Base-by-base conservation (phyloP, 2,329 filamentous ascomycete genomes). In the Thelonectria blattea region DNA sequence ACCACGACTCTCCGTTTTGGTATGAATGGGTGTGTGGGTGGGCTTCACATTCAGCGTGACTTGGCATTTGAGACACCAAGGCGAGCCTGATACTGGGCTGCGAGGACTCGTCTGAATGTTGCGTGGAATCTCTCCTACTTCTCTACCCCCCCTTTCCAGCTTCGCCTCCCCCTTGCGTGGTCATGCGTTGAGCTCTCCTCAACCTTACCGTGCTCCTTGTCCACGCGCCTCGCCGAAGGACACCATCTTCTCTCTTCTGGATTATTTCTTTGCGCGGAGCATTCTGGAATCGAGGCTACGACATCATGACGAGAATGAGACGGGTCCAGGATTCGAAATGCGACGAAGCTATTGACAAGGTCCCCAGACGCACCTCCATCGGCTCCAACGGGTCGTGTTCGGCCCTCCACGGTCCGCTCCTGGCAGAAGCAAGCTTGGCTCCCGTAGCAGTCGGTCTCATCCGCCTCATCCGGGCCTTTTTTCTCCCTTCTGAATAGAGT, bases 41-140 rank as follows among this genome's bases (percentile, higher is more conserved):
- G 41, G 55, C 59, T 56, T 34, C 41, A 41, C 61, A 63, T 65
- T 69, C 66, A 76, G 69, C 75, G 75, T 77, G 75, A 77, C 75
- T 75, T 58, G 64, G 62, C 57, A 68, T 68, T 65, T 69, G 70
- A 77, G 75, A 77, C 75, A 77, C 71, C 70, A 71, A 71, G 71
- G 61, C 68, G 65, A 68, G 66, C 62, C 61, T 71, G 61, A 65
- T 64, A 58, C 62, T 70, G 54, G 58, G 62, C 61, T 58, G 6
- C 54, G 53, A 59, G 62, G 62, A 60, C 60, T 67, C 66, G 68
- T 73, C 68, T 67, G 64, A 65, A 63, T 67, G 60, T 67, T 69
- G 71, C 68, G 68, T 69, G 63, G 52, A 67, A 70, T 73, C 69
- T 69, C 54, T 46, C 18, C 42, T 7, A n/a, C 27, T 24, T 24